A percentile compares a stretch with the other conserved stretches of the same genome.
phyloP scores from a whole-genome alignment of 352 stramenopile genomes.

The Thalassiosira hispida region DNA sequence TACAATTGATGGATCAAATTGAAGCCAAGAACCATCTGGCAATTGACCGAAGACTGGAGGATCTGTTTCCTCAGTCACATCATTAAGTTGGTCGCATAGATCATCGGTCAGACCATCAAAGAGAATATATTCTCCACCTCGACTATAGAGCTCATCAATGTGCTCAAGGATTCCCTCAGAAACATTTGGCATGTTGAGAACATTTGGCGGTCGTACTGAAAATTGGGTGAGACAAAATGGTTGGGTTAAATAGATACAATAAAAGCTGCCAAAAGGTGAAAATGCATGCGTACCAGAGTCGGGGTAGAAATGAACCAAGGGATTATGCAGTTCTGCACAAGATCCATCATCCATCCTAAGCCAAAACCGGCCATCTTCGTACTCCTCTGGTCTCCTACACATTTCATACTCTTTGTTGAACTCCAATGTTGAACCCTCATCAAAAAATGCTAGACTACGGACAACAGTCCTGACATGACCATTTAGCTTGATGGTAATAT shows the following conservation, averaged over 20 bases:
- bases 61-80: constrained; percentile 58
- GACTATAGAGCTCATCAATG: constrained; percentile 41
- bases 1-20: constrained; percentile 52
- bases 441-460: too few relatives aligned
- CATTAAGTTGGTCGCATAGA: constrained; percentile 50
- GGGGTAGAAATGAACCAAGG: constrained; percentile 46
- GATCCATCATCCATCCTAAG: constrained; percentile 46
- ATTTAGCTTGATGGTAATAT: constrained; percentile 60
- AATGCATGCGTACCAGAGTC: constrained; percentile 14
- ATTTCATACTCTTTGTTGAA: constrained; percentile 64
- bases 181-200: constrained; percentile 50
- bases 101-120: constrained; percentile 37
- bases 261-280: background rate
- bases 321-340: constrained; percentile 49
- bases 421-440: constrained; percentile 47
- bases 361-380: constrained; percentile 27
- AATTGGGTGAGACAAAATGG: background rate
- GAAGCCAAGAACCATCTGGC: constrained; percentile 54
- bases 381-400: constrained; percentile 38
- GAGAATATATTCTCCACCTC: constrained; percentile 51
- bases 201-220: constrained; percentile 31
- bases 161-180: constrained; percentile 27
- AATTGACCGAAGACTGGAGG: constrained; percentile 58
- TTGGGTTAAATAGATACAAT: background rate
- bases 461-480: constrained; percentile 51